A percentile compares a stretch with the other conserved stretches of the same genome.
Conservation (phyloP, 2,329 filamentous ascomycete genomes). For the Colletotrichum coccodes region DNA sequence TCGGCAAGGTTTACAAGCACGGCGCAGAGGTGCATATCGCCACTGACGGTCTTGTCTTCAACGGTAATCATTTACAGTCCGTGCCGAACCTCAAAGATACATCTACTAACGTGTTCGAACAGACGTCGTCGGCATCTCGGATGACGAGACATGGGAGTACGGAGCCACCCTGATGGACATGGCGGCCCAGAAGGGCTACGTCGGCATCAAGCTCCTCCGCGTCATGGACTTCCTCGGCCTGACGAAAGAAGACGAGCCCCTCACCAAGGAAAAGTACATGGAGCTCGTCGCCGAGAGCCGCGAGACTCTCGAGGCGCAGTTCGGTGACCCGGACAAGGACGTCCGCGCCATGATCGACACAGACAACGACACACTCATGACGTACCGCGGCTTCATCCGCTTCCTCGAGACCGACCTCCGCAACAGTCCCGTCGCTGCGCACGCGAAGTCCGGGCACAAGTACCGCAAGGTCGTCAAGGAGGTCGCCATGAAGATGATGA, state of each 20-base stretch:
- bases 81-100: accelerated
- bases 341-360: constrained; percentile 33
- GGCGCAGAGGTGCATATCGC: constrained; percentile 52
- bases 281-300: constrained; percentile 20
- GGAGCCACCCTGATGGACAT: constrained; percentile 48
- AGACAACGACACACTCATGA: constrained; percentile 34
- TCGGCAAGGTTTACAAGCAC: constrained; percentile 48
- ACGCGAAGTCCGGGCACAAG: constrained; percentile 30
- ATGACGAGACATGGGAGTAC: constrained; percentile 52
- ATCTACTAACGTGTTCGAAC: constrained; percentile 36
- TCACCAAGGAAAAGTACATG: constrained; percentile 30
- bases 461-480: constrained; percentile 35
- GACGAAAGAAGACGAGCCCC: constrained; percentile 25
- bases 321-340: constrained; percentile 25
- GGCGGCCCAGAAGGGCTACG: constrained; percentile 43
- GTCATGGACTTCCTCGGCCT: constrained; percentile 46
- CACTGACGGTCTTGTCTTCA: constrained; percentile 53
- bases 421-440: constrained; percentile 25
- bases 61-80: constrained; percentile 1
- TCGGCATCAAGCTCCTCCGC: constrained; percentile 46
- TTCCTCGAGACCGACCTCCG: constrained; percentile 33
- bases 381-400: constrained; percentile 35
- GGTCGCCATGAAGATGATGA: constrained; percentile 34
- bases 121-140: constrained; percentile 52
- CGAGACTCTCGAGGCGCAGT: constrained; percentile 27